Percentiles rank a stretch among this genome's conserved stretches.
phyloP scores from a whole-genome alignment of 2,329 filamentous ascomycete genomes.

The Cyphellophora europaea region DNA sequence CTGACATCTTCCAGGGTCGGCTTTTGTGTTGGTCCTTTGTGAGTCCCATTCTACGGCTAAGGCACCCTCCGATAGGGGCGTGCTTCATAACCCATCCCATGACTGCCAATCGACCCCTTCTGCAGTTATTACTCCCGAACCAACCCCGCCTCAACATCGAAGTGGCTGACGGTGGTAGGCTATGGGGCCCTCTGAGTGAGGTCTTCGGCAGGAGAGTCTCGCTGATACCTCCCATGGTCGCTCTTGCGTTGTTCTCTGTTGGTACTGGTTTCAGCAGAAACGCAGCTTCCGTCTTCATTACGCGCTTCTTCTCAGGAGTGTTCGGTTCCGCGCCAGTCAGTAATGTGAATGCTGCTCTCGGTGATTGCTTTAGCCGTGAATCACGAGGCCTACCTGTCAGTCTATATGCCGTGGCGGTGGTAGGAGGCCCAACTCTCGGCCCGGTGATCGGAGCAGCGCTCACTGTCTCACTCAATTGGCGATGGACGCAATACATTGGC shows the following conservation, averaged over 20 bases:
- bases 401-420: slow-evolving; percentile 31
- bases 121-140: too few species aligned
- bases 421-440: slow-evolving; percentile 31
- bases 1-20: slow-evolving; percentile 11
- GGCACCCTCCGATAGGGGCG: too few species aligned
- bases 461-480: slow-evolving; percentile 29
- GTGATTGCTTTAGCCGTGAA: slow-evolving; percentile 32
- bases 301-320: slow-evolving; percentile 35
- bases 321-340: slow-evolving; percentile 35
- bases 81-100: too few species aligned
- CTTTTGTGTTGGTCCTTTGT: slow-evolving; percentile 32
- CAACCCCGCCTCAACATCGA: neutral
- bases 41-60: too few species aligned
- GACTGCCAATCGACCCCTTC: too few species aligned
- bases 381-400: slow-evolving; percentile 29
- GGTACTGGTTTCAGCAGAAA: slow-evolving; percentile 32
- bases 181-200: slow-evolving; percentile 36
- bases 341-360: slow-evolving; percentile 34
- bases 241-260: slow-evolving; percentile 37
- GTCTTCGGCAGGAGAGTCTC: slow-evolving; percentile 35
- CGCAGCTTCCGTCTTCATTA: slow-evolving; percentile 28
- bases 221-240: slow-evolving; percentile 34
- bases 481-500: slow-evolving; percentile 37
- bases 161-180: neutral
- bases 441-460: slow-evolving; percentile 35